phyloP scores from a whole-genome alignment of 371 early-diverging fungal species.

The Syncephalastrum racemosum region DNA sequence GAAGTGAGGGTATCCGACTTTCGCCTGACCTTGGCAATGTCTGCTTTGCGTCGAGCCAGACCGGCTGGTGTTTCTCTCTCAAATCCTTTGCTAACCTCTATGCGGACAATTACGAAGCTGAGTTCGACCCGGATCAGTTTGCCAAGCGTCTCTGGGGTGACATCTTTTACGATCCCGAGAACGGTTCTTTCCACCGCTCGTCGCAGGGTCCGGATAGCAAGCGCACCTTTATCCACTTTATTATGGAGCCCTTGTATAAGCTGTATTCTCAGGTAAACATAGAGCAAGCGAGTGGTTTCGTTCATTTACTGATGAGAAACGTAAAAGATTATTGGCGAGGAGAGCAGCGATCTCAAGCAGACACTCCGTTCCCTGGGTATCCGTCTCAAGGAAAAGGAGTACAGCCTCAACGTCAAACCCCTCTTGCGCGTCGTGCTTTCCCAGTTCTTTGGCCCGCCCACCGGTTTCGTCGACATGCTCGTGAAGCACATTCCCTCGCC shows the following conservation, averaged over 20 bases:
- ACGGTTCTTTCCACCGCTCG: conserved; percentile 79
- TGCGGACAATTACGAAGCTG: conserved; percentile 58
- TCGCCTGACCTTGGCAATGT: conserved; percentile 97
- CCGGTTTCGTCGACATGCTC: conserved; percentile 91
- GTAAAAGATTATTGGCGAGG: conserved; percentile 65
- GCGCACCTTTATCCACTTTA: conserved; percentile 96
- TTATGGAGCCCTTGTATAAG: conserved; percentile 96
- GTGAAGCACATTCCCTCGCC: conserved; percentile 82
- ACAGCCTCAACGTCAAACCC: conserved; percentile 79
- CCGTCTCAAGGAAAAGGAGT: conserved; percentile 75
- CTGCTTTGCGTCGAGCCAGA: conserved; percentile 90
- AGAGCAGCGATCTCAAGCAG: conserved; percentile 60
- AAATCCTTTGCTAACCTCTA: conserved; percentile 93
- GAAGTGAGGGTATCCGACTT: conserved; percentile 63
- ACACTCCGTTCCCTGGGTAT: conserved; percentile 83
- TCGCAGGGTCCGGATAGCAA: conserved; percentile 54
- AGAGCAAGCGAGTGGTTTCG: neutral
- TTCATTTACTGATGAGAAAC: conserved; percentile 10
- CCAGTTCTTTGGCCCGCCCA: conserved; percentile 89
- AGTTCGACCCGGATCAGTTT: conserved; percentile 79
- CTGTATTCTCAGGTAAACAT: conserved; percentile 75
- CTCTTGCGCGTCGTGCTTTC: conserved; percentile 78
- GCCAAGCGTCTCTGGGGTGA: conserved; percentile 96
- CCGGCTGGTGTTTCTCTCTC: conserved; percentile 95
- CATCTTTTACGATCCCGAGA: conserved; percentile 83